Conservation (phyloP, 768 basidiomycete species). For the Russula vinacea region DNA sequence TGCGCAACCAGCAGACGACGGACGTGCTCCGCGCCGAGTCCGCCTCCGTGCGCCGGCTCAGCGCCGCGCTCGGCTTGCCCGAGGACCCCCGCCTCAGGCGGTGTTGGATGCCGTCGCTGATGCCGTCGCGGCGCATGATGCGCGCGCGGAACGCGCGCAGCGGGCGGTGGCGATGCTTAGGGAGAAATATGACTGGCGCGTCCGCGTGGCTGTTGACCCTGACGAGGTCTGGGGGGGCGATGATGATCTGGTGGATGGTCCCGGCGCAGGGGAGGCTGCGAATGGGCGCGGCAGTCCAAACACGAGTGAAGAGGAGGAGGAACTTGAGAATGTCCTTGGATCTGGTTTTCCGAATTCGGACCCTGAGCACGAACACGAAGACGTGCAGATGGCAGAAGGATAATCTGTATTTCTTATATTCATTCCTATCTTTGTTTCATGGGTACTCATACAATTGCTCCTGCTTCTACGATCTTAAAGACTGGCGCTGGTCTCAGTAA, state of each 20-base stretch:
- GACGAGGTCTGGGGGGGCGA: conserved; percentile 60
- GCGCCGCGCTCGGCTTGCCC: conserved; percentile 52
- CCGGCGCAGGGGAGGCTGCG: conserved; percentile 50
- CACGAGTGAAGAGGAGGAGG: conserved; percentile 30
- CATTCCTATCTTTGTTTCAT: not conserved
- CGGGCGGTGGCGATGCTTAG: conserved; percentile 72
- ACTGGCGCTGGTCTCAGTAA: conserved; percentile 36
- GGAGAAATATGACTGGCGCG: conserved; percentile 81
- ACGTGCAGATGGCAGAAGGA: conserved; percentile 24
- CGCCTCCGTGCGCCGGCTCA: conserved; percentile 65
- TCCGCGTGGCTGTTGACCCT: conserved; percentile 72
- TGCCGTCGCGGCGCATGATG: conserved; percentile 66
- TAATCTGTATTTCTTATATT: conserved; percentile 10
- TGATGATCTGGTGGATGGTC: conserved; percentile 64
- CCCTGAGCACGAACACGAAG: conserved; percentile 25
- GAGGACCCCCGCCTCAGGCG: conserved; percentile 31
- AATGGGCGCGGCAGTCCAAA: conserved; percentile 58
- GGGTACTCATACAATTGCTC: not conserved
- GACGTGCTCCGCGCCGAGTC: conserved; percentile 72
- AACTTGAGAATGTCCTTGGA: conserved; percentile 29
- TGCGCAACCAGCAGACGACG: conserved; percentile 77
- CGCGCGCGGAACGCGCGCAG: conserved; percentile 71
- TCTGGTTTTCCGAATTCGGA: conserved; percentile 27
- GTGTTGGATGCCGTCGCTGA: conserved; percentile 38
- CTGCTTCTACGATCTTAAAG: not conserved